Evolutionary conservation across 257 asterid species (phyloP), one percentile per base, ranked within the genome.

Genomic region (Primulina eburnea): DNA sequence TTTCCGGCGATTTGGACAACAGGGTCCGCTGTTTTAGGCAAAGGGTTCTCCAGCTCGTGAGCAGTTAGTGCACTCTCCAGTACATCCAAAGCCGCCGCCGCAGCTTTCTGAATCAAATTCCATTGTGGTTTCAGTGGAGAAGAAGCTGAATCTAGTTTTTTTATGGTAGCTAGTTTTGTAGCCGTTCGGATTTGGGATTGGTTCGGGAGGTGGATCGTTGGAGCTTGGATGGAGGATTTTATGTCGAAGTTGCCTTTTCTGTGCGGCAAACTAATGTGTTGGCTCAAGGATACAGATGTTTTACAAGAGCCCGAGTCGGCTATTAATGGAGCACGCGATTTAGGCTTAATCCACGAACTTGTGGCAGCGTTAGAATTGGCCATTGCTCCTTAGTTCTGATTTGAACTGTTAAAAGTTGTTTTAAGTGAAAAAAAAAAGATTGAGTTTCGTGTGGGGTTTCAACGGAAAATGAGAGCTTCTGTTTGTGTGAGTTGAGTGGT

Each of bases 1-100:
- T 71, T 71, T 14, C 75, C 75, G 20, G 53, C 58, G 37, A 71
- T 56, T 28, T 71, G 75, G 35, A 63, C 29, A 20, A 35, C 33
- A 7, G 75, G 75, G 21, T 71, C 70, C 2, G 64, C 62, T 17
- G 72, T 55, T 32, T 68, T 68, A 8, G 72, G 63, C 7, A 68
- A 21, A 8, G 55, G 72, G 35, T n/a, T n/a, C 14, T 32, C 20
- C 47, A 53, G 63, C 17, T 68, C 72, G 28, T 9, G 72, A 7
- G 32, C 8, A 37, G 30, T 32, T 9, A 68, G 16, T 10, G 64
- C 72, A 20, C 17, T 68, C 26, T 68, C 72, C 43, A 55, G 33
- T 8, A 53, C 64, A 33, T 68, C 59, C 9, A 68, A 30, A 17
- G 72, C 52, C 5, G 17, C 8, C 4, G 72, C 52, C 2, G 52